These are phyloP conservation scores for Fagopyrum homotropicum DNA, from an alignment of 148 eudicot genomes.

Conservation along the genomic window DNA sequence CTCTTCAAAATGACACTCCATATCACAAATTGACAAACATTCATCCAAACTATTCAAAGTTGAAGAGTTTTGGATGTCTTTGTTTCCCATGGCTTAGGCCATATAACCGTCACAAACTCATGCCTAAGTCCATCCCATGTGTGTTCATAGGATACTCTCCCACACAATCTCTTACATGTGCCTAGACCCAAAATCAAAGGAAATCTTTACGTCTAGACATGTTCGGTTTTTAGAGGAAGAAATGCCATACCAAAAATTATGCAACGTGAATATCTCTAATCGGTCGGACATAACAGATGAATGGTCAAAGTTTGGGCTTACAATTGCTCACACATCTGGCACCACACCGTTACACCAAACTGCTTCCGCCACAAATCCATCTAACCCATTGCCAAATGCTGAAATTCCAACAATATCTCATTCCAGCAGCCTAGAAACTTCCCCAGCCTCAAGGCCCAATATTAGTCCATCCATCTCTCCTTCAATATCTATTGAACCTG, in stretches of 20 bases:
- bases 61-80: background rate
- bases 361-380: no score
- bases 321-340: no score
- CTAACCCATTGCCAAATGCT: no score
- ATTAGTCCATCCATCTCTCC: no score
- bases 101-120: background rate
- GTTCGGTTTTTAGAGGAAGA: background rate
- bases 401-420: no score
- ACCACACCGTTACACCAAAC: no score
- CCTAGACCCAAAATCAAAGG: background rate
- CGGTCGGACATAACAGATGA: no score
- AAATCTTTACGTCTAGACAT: background rate
- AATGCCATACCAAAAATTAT: no score
- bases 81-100: background rate
- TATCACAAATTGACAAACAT: background rate
- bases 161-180: background rate
- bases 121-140: background rate
- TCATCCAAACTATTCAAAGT: background rate
- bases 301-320: no score
- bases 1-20: background rate
- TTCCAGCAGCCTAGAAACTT: no score
- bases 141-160: background rate
- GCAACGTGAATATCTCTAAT: no score
- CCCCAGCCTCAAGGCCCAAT: no score
- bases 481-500: background rate